Percentiles rank a stretch among this genome's conserved stretches.
Conservation (phyloP, 2,329 filamentous ascomycete genomes). For the Penicillium crustosum region DNA sequence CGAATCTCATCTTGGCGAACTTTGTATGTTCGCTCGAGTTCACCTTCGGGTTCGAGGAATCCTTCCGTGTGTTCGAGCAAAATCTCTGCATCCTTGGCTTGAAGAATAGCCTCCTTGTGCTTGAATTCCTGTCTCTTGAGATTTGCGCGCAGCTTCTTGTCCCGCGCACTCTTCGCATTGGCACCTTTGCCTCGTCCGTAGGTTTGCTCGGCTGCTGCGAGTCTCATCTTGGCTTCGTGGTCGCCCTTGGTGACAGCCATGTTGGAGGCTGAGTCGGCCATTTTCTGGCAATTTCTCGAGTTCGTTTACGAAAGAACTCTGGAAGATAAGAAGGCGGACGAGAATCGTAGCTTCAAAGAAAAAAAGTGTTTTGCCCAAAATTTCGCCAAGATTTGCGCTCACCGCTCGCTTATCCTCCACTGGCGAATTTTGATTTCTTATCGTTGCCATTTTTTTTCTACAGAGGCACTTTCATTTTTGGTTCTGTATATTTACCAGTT, state of each 20-base stretch:
- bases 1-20: conserved; percentile 85
- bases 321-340: conserved; percentile 8
- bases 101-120: conserved; percentile 75
- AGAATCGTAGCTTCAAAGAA: conserved; percentile 16
- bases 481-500: conserved; percentile 1
- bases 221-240: conserved; percentile 40
- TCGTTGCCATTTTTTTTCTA: conserved; percentile 20
- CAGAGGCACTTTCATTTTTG: conserved; percentile 5
- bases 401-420: conserved; percentile 39
- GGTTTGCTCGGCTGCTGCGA: conserved; percentile 61
- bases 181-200: conserved; percentile 85
- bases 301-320: conserved; percentile 8
- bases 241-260: conserved; percentile 36
- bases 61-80: conserved; percentile 82
- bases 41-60: conserved; percentile 83
- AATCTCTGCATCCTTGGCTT: conserved; percentile 94
- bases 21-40: conserved; percentile 88
- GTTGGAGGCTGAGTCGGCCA: conserved; percentile 31
- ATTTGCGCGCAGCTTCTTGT: conserved; percentile 86
- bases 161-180: conserved; percentile 69
- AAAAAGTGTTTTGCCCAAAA: conserved; percentile 33
- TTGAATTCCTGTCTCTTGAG: conserved; percentile 76
- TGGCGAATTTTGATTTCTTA: conserved; percentile 38
- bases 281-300: conserved; percentile 18
- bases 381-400: conserved; percentile 39